A percentile compares a stretch with the other conserved stretches of the same genome.
These are phyloP conservation scores for Cerrena zonata DNA, from an alignment of 1,284 basidiomycete species.

Conservation along the genomic window DNA sequence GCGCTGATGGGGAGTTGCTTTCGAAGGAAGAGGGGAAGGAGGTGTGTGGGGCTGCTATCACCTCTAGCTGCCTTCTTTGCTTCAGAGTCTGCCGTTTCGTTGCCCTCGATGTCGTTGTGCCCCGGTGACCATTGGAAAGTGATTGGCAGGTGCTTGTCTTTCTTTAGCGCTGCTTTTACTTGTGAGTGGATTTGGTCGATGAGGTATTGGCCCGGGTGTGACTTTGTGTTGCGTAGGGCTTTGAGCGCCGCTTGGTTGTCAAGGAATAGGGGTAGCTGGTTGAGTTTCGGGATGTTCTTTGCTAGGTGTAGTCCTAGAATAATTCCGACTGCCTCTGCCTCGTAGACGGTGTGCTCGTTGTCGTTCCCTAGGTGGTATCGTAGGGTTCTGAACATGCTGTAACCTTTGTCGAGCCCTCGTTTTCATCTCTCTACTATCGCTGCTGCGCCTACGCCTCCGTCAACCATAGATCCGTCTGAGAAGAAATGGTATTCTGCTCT, in stretches of 20 bases:
- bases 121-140: slow-evolving; percentile 14
- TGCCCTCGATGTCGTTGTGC: slow-evolving; percentile 14
- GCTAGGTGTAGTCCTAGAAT: slow-evolving; percentile 11
- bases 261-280: not conserved
- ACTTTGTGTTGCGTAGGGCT: not conserved
- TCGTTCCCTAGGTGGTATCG: slow-evolving; percentile 20
- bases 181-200: not conserved
- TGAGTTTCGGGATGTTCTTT: too few species aligned
- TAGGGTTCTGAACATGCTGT: too few species aligned
- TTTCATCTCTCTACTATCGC: slow-evolving; percentile 13
- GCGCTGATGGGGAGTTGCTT: slow-evolving; percentile 12
- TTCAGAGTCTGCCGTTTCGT: slow-evolving; percentile 14
- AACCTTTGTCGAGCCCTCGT: not conserved
- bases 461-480: slow-evolving; percentile 19
- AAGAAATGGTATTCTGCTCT: too few species aligned
- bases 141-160: not conserved
- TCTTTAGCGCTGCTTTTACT: not conserved
- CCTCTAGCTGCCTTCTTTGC: slow-evolving; percentile 17
- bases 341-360: slow-evolving; percentile 26
- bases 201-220: slow-evolving; percentile 5
- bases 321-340: slow-evolving; percentile 26
- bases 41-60: not conserved
- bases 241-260: slow-evolving; percentile 14
- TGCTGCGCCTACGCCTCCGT: slow-evolving; percentile 21
- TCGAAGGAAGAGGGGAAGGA: slow-evolving; percentile 10